Evolutionary conservation across 108 stramenopile genomes (phyloP).

Genomic region (Fistulifera solaris): DNA sequence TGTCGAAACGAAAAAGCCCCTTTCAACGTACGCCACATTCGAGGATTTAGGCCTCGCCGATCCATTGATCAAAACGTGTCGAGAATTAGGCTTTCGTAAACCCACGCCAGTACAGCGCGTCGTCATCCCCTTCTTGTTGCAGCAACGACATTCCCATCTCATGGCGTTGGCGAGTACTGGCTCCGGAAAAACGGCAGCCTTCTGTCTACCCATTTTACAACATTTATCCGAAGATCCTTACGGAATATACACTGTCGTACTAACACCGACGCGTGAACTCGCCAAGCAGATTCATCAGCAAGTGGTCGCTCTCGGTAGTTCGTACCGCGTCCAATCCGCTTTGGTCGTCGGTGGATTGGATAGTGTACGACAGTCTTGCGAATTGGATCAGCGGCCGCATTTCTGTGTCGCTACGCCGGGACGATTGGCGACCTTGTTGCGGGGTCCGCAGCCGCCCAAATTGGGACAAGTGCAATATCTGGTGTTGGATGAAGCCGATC

Average conservation of each 20-base stretch:
- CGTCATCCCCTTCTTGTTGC: slow-evolving; percentile 58
- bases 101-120: slow-evolving; percentile 71
- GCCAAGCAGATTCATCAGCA: slow-evolving; percentile 96
- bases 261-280: slow-evolving; percentile 94
- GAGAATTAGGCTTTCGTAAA: slow-evolving; percentile 43
- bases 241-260: slow-evolving; percentile 86
- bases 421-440: slow-evolving; percentile 78
- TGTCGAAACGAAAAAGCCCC: background rate
- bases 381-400: slow-evolving; percentile 77
- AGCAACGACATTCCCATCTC: slow-evolving; percentile 38
- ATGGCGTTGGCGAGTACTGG: slow-evolving; percentile 74
- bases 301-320: slow-evolving; percentile 78
- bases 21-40: slow-evolving; percentile 46
- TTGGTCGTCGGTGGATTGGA: slow-evolving; percentile 91
- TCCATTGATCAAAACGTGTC: slow-evolving; percentile 59
- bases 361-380: slow-evolving; percentile 60
- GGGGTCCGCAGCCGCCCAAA: slow-evolving; percentile 58
- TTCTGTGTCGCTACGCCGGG: slow-evolving; percentile 95
- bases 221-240: slow-evolving; percentile 77
- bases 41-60: slow-evolving; percentile 50
- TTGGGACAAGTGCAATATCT: slow-evolving; percentile 69
- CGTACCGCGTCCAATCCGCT: slow-evolving; percentile 64
- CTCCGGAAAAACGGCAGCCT: slow-evolving; percentile 88
- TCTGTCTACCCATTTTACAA: slow-evolving; percentile 85
- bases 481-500: slow-evolving; percentile 98